Conservation (phyloP, 176 grass and related monocot species). For the Cymbopogon citratus region DNA sequence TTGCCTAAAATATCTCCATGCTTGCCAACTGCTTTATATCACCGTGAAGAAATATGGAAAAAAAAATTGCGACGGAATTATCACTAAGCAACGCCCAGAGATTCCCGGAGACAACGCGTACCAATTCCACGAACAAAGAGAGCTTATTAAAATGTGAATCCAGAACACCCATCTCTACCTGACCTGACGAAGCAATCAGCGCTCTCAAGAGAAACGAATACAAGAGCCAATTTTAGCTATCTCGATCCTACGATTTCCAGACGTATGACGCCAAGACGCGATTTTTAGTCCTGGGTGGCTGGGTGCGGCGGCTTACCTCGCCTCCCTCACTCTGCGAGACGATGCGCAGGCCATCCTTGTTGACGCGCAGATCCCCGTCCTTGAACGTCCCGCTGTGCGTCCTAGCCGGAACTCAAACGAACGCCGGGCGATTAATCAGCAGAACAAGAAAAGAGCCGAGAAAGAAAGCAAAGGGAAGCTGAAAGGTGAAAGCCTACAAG, state of each 20-base stretch:
- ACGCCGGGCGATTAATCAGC: background rate
- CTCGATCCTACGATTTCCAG: background rate
- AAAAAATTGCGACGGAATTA: background rate
- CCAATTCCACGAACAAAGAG: background rate
- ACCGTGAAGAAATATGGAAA: background rate
- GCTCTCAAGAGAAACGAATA: background rate
- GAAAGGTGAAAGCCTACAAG: conserved; percentile 34
- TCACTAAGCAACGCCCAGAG: background rate
- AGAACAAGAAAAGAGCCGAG: background rate
- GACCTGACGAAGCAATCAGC: background rate
- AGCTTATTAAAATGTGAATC: background rate
- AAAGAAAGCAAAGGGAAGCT: background rate
- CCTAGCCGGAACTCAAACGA: conserved; percentile 21
- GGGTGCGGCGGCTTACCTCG: conserved; percentile 40
- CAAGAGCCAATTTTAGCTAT: background rate
- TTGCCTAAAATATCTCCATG: background rate
- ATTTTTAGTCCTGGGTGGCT: background rate
- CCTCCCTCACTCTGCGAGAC: conserved; percentile 68
- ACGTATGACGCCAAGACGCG: background rate
- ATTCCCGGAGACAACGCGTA: background rate
- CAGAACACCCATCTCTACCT: background rate
- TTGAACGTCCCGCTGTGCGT: conserved; percentile 97
- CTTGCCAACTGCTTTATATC: background rate
- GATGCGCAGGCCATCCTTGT: conserved; percentile 95
- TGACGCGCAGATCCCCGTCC: conserved; percentile 93